Conservation (phyloP, 2,329 filamentous ascomycete genomes). For the Zymoseptoria brevis region DNA sequence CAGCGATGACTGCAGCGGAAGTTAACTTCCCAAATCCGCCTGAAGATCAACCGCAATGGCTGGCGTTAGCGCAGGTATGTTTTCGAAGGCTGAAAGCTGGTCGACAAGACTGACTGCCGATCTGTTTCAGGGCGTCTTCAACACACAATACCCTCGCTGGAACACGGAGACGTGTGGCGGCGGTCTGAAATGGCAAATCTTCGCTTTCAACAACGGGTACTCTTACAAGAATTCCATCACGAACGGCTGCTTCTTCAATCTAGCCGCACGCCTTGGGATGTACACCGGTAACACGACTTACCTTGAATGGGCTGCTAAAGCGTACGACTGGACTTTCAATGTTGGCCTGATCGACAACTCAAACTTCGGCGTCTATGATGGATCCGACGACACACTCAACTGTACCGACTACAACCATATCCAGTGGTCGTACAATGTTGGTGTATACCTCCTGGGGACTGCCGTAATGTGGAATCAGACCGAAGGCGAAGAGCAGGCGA, state of each 20-base stretch:
- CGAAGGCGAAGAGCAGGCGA: slow-evolving; percentile 11
- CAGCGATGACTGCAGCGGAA: slow-evolving; percentile 49
- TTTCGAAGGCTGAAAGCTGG: neutral
- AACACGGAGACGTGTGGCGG: slow-evolving; percentile 31
- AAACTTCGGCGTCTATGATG: slow-evolving; percentile 39
- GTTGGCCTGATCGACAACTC: slow-evolving; percentile 47
- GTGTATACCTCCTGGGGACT: slow-evolving; percentile 39
- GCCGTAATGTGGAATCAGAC: slow-evolving; percentile 40
- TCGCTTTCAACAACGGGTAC: slow-evolving; percentile 43
- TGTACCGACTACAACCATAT: slow-evolving; percentile 38
- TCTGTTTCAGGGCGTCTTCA: slow-evolving; percentile 29
- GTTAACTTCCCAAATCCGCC: slow-evolving; percentile 41
- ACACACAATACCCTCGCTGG: slow-evolving; percentile 34
- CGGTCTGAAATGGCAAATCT: slow-evolving; percentile 30
- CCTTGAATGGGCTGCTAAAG: slow-evolving; percentile 50
- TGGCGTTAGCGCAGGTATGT: slow-evolving; percentile 34
- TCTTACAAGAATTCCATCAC: slow-evolving; percentile 44
- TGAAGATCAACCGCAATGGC: slow-evolving; percentile 35
- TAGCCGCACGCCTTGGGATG: slow-evolving; percentile 36
- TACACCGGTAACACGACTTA: slow-evolving; percentile 45
- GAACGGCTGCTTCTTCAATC: slow-evolving; percentile 46
- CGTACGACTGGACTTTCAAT: slow-evolving; percentile 30
- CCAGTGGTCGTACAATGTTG: slow-evolving; percentile 42
- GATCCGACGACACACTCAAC: slow-evolving; percentile 37
- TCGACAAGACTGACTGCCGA: neutral